Conservation (phyloP, 805 yeast genomes). For the Barnettozyma vustinii region DNA sequence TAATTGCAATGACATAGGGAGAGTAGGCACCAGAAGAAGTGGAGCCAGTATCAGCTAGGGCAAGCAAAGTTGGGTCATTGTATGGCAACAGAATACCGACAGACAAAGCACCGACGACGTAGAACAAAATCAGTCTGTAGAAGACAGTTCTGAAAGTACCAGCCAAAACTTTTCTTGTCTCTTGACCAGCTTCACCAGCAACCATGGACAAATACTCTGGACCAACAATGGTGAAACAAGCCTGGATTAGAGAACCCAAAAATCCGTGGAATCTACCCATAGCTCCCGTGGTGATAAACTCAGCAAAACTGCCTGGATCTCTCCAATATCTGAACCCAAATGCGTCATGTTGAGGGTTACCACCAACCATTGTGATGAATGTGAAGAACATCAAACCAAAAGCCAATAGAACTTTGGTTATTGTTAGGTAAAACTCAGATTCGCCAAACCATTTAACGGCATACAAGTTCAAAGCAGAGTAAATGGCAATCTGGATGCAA, state of each 20-base stretch:
- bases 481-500: conserved; percentile 55
- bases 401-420: conserved; percentile 65
- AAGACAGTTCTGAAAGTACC: conserved; percentile 68
- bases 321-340: conserved; percentile 50
- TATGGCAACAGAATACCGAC: conserved; percentile 63
- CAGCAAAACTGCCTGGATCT: conserved; percentile 48
- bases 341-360: conserved; percentile 63
- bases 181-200: conserved; percentile 68
- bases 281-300: conserved; percentile 50
- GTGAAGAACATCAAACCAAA: conserved; percentile 67
- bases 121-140: conserved; percentile 52
- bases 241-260: conserved; percentile 58
- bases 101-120: conserved; percentile 56
- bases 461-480: conserved; percentile 57
- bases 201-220: conserved; percentile 79
- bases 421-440: conserved; percentile 67
- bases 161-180: conserved; percentile 66
- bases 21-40: conserved; percentile 42
- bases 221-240: conserved; percentile 72
- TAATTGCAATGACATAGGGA: conserved; percentile 52
- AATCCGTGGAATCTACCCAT: conserved; percentile 68
- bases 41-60: conserved; percentile 37
- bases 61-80: conserved; percentile 45
- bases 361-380: conserved; percentile 77
- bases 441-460: conserved; percentile 76